A percentile compares a stretch with the other conserved stretches of the same genome.
Conservation (phyloP, 1,284 basidiomycete species). For the Neotropicomus parvogracilis region DNA sequence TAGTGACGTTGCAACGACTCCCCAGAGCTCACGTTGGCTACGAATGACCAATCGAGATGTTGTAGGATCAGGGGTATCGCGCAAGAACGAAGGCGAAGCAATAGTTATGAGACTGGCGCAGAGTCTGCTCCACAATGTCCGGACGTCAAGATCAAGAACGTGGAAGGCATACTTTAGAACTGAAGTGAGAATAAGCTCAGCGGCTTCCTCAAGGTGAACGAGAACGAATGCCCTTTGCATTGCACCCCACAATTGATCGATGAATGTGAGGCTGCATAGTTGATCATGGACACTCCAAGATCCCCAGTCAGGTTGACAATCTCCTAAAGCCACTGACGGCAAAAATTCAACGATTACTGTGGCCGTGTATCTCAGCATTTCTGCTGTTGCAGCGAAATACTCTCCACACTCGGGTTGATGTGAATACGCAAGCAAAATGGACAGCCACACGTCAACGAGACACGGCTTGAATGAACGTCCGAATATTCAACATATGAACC, state of each 20-base stretch:
- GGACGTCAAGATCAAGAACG: constrained; percentile 37
- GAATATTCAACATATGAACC: constrained; percentile 6
- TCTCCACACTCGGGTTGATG: constrained; percentile 39
- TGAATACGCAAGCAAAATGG: constrained; percentile 48
- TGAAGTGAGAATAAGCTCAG: constrained; percentile 42
- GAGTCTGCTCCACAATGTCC: constrained; percentile 42
- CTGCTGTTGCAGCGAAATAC: constrained; percentile 34
- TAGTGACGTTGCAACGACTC: constrained; percentile 26
- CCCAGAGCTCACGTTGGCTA: constrained; percentile 34
- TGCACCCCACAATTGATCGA: constrained; percentile 47
- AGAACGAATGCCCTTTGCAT: constrained; percentile 44
- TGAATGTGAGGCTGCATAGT: constrained; percentile 33
- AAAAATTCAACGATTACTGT: constrained; percentile 28
- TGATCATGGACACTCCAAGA: constrained; percentile 36
- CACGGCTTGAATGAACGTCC: constrained; percentile 32
- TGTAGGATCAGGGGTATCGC: constrained; percentile 7
- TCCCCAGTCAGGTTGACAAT: constrained; percentile 21
- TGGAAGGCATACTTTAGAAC: constrained; percentile 41
- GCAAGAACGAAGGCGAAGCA: constrained; percentile 27
- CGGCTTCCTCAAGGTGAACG: constrained; percentile 38
- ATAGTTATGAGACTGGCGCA: constrained; percentile 42
- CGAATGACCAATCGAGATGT: constrained; percentile 18
- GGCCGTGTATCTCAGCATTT: constrained; percentile 29
- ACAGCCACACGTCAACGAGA: constrained; percentile 47
- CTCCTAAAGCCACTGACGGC: constrained; percentile 5